These are phyloP conservation scores for Trichosporon ovoides DNA, from an alignment of 1,284 basidiomycete species.

Conservation along the genomic window DNA sequence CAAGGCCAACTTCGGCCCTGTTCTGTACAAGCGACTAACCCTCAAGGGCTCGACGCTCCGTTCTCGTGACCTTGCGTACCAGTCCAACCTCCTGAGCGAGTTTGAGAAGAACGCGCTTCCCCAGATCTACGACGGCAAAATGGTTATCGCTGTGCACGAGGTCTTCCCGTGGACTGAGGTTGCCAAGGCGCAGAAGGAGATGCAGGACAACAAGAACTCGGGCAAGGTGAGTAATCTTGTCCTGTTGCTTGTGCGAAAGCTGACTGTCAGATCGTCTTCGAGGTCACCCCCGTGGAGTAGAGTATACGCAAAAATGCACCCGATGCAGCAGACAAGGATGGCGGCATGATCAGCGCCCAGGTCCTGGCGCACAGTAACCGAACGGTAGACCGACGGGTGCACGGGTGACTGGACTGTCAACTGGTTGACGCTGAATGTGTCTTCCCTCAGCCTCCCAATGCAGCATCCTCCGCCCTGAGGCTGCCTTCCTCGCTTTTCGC, in stretches of 20 bases:
- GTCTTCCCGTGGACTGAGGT: conserved; percentile 78
- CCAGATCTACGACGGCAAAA: conserved; percentile 60
- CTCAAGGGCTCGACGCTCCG: conserved; percentile 87
- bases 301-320: not conserved
- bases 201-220: conserved; percentile 73
- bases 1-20: conserved; percentile 58
- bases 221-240: conserved; percentile 53
- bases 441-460: not conserved
- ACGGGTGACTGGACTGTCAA: not conserved
- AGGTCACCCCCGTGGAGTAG: conserved; percentile 9
- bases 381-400: not conserved
- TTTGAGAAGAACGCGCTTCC: conserved; percentile 58
- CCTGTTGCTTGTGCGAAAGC: not conserved
- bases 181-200: conserved; percentile 74
- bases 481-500: conserved; percentile 1
- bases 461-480: too few species aligned
- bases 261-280: conserved; percentile 21
- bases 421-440: not conserved
- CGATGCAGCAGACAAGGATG: not conserved
- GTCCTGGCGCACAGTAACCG: not conserved
- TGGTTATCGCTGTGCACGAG: conserved; percentile 73
- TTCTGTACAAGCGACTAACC: conserved; percentile 76
- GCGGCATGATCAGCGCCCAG: not conserved
- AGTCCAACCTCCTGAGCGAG: conserved; percentile 66
- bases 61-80: conserved; percentile 71